Percentiles rank a stretch among this genome's conserved stretches.
Evolutionary conservation across 768 basidiomycete genomes (phyloP).

Genomic region (Clitopilus hobsonii): DNA sequence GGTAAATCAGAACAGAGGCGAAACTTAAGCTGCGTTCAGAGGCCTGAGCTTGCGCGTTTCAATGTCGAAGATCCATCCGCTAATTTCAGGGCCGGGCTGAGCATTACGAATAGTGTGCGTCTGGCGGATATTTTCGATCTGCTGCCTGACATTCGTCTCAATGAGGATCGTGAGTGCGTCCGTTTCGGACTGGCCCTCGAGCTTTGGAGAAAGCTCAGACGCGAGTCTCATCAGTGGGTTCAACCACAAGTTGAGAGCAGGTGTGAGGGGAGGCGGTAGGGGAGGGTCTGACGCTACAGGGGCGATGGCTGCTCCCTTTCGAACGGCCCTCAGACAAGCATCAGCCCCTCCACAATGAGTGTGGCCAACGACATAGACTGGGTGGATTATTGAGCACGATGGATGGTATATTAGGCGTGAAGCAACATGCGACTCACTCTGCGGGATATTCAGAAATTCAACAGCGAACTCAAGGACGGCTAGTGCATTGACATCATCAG

Average conservation of each 20-base stretch:
- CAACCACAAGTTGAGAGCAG: conserved; percentile 72
- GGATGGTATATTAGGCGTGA: conserved; percentile 9
- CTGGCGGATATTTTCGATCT: conserved; percentile 46
- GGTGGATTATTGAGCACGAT: no score
- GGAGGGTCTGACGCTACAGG: no score
- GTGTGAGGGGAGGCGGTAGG: conserved; percentile 30
- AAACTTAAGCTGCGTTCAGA: conserved; percentile 29
- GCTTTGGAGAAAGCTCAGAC: conserved; percentile 24
- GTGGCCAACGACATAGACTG: conserved; percentile 85
- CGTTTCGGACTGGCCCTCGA: no score
- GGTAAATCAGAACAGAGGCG: no score
- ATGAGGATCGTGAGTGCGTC: conserved; percentile 43
- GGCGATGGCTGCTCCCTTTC: conserved; percentile 27
- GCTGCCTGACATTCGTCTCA: conserved; percentile 54
- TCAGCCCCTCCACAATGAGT: conserved; percentile 75
- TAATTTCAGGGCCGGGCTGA: conserved; percentile 47
- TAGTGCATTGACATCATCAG: conserved; percentile 64
- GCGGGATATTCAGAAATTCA: conserved; percentile 61
- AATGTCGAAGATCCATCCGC: conserved; percentile 72
- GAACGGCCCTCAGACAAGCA: conserved; percentile 46
- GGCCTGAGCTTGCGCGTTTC: conserved; percentile 46
- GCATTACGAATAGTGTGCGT: conserved; percentile 44
- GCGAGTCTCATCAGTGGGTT: conserved; percentile 58
- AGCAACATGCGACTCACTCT: conserved; percentile 51
- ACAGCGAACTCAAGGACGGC: conserved; percentile 76